Base-by-base conservation (phyloP, 371 early-diverging fungal species). In the Cladochytrium tenue region DNA sequence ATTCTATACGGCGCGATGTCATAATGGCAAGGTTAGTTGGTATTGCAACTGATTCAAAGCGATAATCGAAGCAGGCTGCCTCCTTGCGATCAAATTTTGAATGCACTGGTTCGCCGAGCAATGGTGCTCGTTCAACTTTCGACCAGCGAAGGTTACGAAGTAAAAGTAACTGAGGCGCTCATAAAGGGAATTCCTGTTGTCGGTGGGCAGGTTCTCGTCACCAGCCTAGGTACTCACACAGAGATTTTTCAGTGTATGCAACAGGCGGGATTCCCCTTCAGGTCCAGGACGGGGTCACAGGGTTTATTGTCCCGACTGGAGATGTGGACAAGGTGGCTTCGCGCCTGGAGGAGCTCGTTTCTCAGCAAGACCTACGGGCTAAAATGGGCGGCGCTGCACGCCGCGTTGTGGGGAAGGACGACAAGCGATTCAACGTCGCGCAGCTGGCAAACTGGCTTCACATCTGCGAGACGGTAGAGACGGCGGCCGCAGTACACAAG, bases 111-210 rank as follows among this genome's bases (percentile, higher is more conserved):
- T 31, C 76, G 88, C 30, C 84, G 88, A 30, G 88, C 92, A 2
- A 70, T 84, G 65, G 84, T 90, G 25, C 88, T 90, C 4, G 74
- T 92, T 32, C 95, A 94, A 76, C 80, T 94, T 7, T 92, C 92
- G 1, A 87, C 87, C 50, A 84, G 92, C 51, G 93, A 93, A 80
- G 94, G 94, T 15, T 93, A 92, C 55, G 93, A 94, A 75, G 87
- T 94, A 80, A 94, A 94, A 76, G 91, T 94, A n/a, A 93, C 93
- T 2, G 95, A 94, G 64, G 86, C 91, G 2, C 77, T 93, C 26
- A 74, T 83, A 32, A 93, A 94, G 70, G 85, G 78, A 66, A 69
- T 71, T 43, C 28, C 34, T 32, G 43, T 27, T 53, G 56, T 15
- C 25, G 30, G 27, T n/a, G n/a, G 43, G 43, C 20, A 43, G 7